Evolutionary conservation across 768 basidiomycete species (phyloP).

Genomic region (Chalciporus piperatus): DNA sequence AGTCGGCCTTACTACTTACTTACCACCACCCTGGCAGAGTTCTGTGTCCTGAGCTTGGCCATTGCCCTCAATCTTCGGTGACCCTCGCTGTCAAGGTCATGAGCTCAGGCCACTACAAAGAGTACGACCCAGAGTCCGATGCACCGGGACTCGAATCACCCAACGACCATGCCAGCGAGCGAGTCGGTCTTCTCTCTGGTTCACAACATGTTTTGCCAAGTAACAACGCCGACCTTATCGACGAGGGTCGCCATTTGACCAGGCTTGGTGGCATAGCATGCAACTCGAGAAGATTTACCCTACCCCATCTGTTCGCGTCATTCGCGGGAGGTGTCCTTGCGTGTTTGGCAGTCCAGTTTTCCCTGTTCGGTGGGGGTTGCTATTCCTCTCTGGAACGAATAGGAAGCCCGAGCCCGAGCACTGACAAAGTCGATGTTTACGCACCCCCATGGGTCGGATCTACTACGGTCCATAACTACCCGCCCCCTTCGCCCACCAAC

Average conservation of each 20-base stretch:
- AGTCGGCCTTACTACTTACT: too few species aligned
- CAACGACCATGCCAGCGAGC: constrained; percentile 23
- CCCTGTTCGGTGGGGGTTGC: constrained; percentile 33
- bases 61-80: neutral
- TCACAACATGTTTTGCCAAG: constrained; percentile 12
- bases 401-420: neutral
- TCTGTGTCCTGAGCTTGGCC: too few species aligned
- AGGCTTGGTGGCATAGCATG: constrained; percentile 18
- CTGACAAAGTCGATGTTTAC: constrained; percentile 32
- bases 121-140: constrained; percentile 44
- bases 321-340: constrained; percentile 54
- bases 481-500: constrained; percentile 74
- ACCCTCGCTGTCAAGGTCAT: neutral
- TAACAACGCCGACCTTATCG: constrained; percentile 10
- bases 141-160: constrained; percentile 32
- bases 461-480: constrained; percentile 64
- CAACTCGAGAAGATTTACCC: constrained; percentile 7
- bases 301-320: constrained; percentile 42
- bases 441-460: constrained; percentile 74
- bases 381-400: constrained; percentile 24
- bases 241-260: neutral
- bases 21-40: too few species aligned
- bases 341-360: constrained; percentile 49
- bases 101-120: constrained; percentile 15
- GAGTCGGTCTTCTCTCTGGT: constrained; percentile 36